Evolutionary conservation across 805 yeast species (phyloP).

Genomic region (Candida boleticola): DNA sequence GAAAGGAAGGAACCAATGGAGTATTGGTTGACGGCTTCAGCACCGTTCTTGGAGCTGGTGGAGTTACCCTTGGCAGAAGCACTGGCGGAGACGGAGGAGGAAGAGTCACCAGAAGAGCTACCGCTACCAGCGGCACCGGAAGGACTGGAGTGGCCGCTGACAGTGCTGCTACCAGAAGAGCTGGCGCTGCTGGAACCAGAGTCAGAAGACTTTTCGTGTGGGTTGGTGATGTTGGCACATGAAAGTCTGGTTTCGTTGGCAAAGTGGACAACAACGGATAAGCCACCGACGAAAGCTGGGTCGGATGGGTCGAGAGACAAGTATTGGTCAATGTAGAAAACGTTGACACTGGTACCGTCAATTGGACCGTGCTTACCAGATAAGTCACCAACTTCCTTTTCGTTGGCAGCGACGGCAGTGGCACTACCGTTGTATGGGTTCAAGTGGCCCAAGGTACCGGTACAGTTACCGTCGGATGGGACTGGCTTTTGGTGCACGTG

Average conservation of each 20-base stretch:
- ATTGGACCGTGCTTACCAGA: slow-evolving; percentile 39
- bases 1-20: slow-evolving; percentile 7
- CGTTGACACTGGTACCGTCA: slow-evolving; percentile 21
- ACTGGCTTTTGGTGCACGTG: slow-evolving; percentile 38
- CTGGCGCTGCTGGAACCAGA: neutral
- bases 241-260: slow-evolving; percentile 30
- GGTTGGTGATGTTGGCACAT: slow-evolving; percentile 36
- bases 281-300: slow-evolving; percentile 29
- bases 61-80: neutral
- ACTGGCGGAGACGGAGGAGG: neutral
- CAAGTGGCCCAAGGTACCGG: slow-evolving; percentile 35
- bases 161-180: neutral
- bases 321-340: slow-evolving; percentile 27
- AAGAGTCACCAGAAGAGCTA: neutral
- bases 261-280: slow-evolving; percentile 37
- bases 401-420: slow-evolving; percentile 21
- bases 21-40: neutral
- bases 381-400: slow-evolving; percentile 37
- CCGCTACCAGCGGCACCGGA: neutral
- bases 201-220: slow-evolving; percentile 1
- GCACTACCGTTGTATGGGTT: slow-evolving; percentile 36
- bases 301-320: slow-evolving; percentile 29
- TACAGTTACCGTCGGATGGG: slow-evolving; percentile 36
- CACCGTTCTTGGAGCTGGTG: neutral
- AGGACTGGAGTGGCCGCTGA: neutral